Percentiles rank a stretch among this genome's conserved stretches.
These are phyloP conservation scores for Yarrowia hollandica DNA, from an alignment of 805 yeast genomes.

Conservation along the genomic window DNA sequence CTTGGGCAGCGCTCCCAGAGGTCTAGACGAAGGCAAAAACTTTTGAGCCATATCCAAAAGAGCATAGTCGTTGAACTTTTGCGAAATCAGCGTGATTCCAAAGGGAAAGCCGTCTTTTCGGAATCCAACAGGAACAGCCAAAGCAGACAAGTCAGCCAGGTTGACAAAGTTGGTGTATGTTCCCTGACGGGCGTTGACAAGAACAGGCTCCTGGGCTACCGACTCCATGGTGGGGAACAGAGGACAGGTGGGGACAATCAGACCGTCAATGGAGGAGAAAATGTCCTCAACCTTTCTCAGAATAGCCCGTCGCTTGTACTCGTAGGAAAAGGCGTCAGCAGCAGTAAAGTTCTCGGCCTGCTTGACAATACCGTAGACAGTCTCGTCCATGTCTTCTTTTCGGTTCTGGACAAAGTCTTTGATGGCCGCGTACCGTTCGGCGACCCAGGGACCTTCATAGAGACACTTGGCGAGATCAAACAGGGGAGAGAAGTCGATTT, in stretches of 20 bases:
- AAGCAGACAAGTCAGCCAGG: constrained; percentile 87
- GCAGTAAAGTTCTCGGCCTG: constrained; percentile 80
- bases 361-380: constrained; percentile 71
- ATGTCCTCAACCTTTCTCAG: constrained; percentile 60
- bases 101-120: constrained; percentile 83
- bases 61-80: constrained; percentile 85
- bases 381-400: constrained; percentile 78
- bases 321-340: constrained; percentile 78
- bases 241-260: constrained; percentile 93
- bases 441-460: constrained; percentile 99
- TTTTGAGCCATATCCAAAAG: constrained; percentile 77
- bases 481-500: constrained; percentile 72
- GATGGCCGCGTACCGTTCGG: constrained; percentile 86
- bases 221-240: constrained; percentile 79
- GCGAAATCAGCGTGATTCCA: constrained; percentile 83
- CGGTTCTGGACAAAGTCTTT: constrained; percentile 69
- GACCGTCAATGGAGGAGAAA: constrained; percentile 64
- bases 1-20: constrained; percentile 54
- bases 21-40: constrained; percentile 57
- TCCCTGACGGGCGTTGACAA: constrained; percentile 87
- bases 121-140: constrained; percentile 90
- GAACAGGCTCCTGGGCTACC: constrained; percentile 73
- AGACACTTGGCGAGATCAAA: constrained; percentile 80
- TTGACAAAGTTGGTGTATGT: constrained; percentile 98
- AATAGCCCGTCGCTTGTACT: constrained; percentile 82